Evolutionary conservation across 108 stramenopile genomes (phyloP).

Genomic region (Aurantiochytrium sp.): DNA sequence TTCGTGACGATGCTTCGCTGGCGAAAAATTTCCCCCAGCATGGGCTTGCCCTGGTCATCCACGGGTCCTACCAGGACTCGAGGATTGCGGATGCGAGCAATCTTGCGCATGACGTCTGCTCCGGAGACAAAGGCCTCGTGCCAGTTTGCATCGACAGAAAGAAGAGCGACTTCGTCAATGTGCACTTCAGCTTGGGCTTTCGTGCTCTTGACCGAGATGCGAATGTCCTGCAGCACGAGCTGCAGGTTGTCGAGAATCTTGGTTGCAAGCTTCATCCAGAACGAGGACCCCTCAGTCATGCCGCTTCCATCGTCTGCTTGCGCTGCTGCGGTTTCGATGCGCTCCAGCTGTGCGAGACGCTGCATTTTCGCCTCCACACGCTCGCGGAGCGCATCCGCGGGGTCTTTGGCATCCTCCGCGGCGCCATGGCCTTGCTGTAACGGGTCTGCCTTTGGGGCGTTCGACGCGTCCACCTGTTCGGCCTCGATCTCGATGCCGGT

Average conservation of each 20-base stretch:
- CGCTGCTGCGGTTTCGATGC: background rate
- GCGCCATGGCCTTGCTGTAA: background rate
- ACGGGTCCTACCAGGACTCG: background rate
- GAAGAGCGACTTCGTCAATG: background rate
- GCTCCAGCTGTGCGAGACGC: background rate
- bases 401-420: background rate
- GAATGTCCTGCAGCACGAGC: constrained; percentile 3
- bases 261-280: background rate
- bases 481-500: background rate
- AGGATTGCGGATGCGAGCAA: background rate
- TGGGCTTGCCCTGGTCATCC: background rate
- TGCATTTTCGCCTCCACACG: background rate
- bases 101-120: background rate
- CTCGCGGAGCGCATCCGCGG: background rate
- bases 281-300: background rate
- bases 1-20: background rate
- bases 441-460: background rate
- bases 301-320: background rate
- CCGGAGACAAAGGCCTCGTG: background rate
- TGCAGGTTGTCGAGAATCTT: constrained; percentile 4
- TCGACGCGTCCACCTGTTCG: background rate
- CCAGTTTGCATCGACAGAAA: background rate
- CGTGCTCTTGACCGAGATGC: background rate
- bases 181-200: background rate
- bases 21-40: background rate